These are phyloP conservation scores for Aspergillus nanangensis DNA, from an alignment of 495 filamentous ascomycete species.

Conservation along the genomic window DNA sequence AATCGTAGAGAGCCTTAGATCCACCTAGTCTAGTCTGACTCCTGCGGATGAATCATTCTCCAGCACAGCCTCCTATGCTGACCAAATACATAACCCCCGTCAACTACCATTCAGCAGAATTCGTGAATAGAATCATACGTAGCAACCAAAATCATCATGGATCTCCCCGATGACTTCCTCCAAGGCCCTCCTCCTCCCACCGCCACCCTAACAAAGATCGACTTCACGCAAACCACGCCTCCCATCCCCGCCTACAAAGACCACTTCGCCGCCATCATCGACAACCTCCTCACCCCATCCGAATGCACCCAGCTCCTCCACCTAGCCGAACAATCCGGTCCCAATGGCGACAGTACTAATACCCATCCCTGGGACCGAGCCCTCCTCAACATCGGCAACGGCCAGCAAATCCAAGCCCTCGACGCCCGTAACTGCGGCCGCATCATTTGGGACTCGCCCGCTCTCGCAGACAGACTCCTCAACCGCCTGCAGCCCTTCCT, in stretches of 20 bases:
- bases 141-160: no score
- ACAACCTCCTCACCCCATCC: constrained; percentile 54
- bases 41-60: no score
- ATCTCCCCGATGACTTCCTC: not conserved
- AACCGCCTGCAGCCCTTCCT: constrained; percentile 48
- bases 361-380: constrained; percentile 29
- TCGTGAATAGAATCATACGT: no score
- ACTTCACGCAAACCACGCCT: constrained; percentile 43
- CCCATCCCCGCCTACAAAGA: constrained; percentile 50
- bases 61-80: no score
- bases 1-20: no score
- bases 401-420: constrained; percentile 49
- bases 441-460: constrained; percentile 66
- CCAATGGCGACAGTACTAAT: not conserved
- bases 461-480: constrained; percentile 60
- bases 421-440: constrained; percentile 67
- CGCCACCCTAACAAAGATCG: constrained; percentile 32
- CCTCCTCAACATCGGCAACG: constrained; percentile 60
- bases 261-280: constrained; percentile 56
- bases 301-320: constrained; percentile 57
- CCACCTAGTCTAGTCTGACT: no score
- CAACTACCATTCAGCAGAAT: no score
- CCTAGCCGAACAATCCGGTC: constrained; percentile 46
- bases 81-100: no score
- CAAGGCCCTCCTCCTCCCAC: constrained; percentile 1